Conservation (phyloP, 2,329 filamentous ascomycete species). For the Trichoderma arundinaceum region DNA sequence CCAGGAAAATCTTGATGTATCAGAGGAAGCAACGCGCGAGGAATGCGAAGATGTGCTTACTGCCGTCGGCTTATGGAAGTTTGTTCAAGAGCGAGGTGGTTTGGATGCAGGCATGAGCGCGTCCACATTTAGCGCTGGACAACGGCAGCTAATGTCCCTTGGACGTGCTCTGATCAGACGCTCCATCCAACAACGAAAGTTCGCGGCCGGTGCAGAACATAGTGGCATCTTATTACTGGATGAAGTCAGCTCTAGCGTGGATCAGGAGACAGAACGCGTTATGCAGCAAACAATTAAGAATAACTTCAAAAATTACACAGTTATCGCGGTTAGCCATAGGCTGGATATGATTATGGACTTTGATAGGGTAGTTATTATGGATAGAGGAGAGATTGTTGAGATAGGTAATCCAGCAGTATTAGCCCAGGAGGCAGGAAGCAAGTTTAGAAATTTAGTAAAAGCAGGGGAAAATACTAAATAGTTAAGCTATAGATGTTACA, state of each 20-base stretch:
- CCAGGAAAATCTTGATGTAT: no score
- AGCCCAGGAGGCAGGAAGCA: background rate
- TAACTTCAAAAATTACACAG: constrained; percentile 37
- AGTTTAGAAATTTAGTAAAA: background rate
- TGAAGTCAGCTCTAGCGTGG: constrained; percentile 43
- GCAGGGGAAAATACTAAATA: background rate
- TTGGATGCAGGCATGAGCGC: constrained; percentile 49
- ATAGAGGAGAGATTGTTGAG: constrained; percentile 38
- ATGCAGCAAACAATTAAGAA: constrained; percentile 36
- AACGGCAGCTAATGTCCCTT: constrained; percentile 68
- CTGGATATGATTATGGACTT: constrained; percentile 39
- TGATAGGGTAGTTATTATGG: constrained; percentile 41
- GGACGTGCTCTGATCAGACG: constrained; percentile 61
- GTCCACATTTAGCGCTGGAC: constrained; percentile 60
- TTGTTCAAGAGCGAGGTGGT: constrained; percentile 45
- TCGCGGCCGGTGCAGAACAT: background rate
- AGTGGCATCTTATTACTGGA: constrained; percentile 38
- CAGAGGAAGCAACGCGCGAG: no score
- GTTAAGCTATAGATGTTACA: no score
- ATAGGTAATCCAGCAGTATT: constrained; percentile 34
- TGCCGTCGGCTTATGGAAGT: constrained; percentile 37
- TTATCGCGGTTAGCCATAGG: constrained; percentile 42
- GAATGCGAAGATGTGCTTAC: no score
- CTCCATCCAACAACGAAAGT: no score
- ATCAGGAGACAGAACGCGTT: constrained; percentile 39